phyloP scores from a whole-genome alignment of 2,329 filamentous ascomycete species.

The Colletotrichum graminicola region DNA sequence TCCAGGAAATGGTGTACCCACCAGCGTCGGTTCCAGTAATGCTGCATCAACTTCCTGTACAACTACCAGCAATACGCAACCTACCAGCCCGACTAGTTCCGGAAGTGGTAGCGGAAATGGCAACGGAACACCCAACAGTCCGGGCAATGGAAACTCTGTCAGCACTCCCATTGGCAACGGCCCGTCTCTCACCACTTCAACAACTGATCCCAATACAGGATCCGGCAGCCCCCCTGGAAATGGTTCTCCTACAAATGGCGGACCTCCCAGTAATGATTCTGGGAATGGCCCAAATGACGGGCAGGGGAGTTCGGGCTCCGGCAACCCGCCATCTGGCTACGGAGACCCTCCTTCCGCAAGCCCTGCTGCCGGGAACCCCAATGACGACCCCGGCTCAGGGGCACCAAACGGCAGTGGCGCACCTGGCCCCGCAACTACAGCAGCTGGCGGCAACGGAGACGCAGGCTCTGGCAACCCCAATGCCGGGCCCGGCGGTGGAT shows the following conservation, averaged over 20 bases:
- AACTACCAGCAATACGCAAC: background rate
- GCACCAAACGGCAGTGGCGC: background rate
- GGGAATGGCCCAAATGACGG: background rate
- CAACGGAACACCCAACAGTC: background rate
- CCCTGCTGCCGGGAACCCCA: constrained; percentile 1
- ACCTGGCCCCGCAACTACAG: background rate
- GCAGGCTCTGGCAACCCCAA: background rate
- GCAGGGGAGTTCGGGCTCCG: background rate
- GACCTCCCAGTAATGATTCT: background rate
- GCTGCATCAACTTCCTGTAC: constrained; percentile 5
- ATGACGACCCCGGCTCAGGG: constrained; percentile 9
- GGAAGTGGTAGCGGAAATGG: background rate
- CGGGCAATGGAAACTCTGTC: constrained; percentile 1
- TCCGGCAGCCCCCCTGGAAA: background rate
- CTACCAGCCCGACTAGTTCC: background rate
- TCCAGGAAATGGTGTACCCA: background rate
- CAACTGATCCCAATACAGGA: background rate
- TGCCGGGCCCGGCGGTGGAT: constrained; percentile 5
- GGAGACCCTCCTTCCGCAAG: background rate
- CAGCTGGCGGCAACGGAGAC: constrained; percentile 2
- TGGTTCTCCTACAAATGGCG: background rate
- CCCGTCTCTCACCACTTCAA: background rate
- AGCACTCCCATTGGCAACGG: background rate
- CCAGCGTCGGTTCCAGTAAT: background rate
- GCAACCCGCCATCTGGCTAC: background rate